Base-by-base conservation (phyloP, 2,329 filamentous ascomycete species). In the Epichloe sylvatica region DNA sequence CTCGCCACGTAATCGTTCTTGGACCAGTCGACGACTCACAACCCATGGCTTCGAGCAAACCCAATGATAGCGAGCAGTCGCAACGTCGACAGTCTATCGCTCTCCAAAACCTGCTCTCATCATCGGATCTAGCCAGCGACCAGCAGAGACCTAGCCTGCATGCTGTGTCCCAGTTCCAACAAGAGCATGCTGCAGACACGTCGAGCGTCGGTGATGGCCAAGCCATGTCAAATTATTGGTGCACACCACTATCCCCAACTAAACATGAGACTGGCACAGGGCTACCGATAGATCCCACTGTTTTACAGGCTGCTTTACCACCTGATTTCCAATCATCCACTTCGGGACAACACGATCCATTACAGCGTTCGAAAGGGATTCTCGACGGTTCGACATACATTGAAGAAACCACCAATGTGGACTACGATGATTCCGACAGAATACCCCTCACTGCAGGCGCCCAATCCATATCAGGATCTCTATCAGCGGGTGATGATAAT, bases 41-140 rank as follows among this genome's bases (percentile, higher is more conserved):
- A 21, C 51, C 52, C 45, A 67, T 67, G 65, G 59, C 63, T 52
- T 61, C 62, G 33, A 53, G 61, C 46, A 51, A 51, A 49, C 56
- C 56, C 40, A 34, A 38, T 33, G 59, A 60, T 43, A 55, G 55
- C 55, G 55, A 57, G 52, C 52, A 57, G 49, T 51, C 51, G 46
- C 59, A 57, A 51, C 60, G 56, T 48, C 56, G 55, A 40, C 62
- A 56, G 59, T 82, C 83, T 54, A 90, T 92, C 67, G 84, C 84
- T 52, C 71, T 91, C 51, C 81, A 81, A 64, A 77, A 83, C 57
- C 70, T 86, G 36, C 61, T 64, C 49, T 54, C 55, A 34, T 48
- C 57, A 12, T 51, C 55, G 30, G 52, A 36, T 19, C 9, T 15
- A 25, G 5, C 40, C 3, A 36, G 23, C 15, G 33, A 36, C 33